These are phyloP conservation scores for Beauveria scarabaeidicola DNA, from an alignment of 2,329 filamentous ascomycete genomes.

Conservation along the genomic window DNA sequence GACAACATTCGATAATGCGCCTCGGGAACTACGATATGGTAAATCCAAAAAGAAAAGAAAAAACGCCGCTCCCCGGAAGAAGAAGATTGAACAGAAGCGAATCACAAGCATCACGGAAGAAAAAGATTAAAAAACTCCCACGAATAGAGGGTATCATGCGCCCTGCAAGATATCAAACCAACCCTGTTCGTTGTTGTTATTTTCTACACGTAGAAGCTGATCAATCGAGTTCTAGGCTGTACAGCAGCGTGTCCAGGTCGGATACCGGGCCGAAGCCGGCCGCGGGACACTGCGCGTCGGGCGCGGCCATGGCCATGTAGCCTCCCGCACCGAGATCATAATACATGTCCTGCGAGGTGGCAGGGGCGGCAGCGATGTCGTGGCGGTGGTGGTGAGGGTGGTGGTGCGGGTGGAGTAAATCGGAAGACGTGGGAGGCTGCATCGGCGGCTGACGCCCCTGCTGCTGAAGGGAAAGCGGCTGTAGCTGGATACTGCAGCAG, in stretches of 20 bases:
- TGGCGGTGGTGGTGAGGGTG: background rate
- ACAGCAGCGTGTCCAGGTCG: constrained; percentile 30
- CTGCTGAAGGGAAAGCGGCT: background rate
- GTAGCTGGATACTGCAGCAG: background rate
- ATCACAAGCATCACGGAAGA: too few relatives aligned
- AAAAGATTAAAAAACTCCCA: background rate
- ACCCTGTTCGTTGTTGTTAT: background rate
- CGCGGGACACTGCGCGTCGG: constrained; percentile 13
- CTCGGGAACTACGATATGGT: too few relatives aligned
- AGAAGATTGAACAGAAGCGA: too few relatives aligned
- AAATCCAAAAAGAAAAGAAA: too few relatives aligned
- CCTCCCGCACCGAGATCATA: background rate
- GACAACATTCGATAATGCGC: too few relatives aligned
- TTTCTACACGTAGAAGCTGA: constrained; percentile 17
- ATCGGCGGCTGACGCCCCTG: background rate
- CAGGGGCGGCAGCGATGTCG: background rate
- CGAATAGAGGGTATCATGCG: background rate
- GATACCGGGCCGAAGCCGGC: constrained; percentile 24
- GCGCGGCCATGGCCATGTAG: constrained; percentile 15
- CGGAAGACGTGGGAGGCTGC: background rate
- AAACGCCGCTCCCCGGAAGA: too few relatives aligned
- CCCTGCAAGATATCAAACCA: background rate
- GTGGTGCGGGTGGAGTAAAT: background rate
- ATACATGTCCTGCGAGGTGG: constrained; percentile 13
- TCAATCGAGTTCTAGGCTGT: constrained; percentile 22